Evolutionary conservation across 768 basidiomycete genomes (phyloP), one percentile per base, ranked within the genome.

Genomic region (Trichaptum fuscoviolaceum): DNA sequence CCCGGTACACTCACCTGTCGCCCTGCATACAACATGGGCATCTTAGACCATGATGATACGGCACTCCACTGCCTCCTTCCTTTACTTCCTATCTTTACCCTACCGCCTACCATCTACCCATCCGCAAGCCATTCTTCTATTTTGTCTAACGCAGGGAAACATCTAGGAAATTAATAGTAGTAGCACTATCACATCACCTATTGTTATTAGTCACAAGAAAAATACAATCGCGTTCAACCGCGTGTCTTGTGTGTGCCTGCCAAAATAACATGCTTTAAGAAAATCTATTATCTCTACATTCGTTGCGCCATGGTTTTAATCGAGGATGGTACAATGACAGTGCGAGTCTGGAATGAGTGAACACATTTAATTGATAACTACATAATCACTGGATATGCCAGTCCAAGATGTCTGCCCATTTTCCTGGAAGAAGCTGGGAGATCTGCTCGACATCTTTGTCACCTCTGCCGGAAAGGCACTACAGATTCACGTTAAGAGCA

Each of bases 361-460:
- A 52, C 42, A 36, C 7, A 12, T 15, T 15, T 12, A 12, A 52
- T 52, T 52, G 20, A 15, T 52, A 30, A 30, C 42, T 20, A 7
- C 35, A 7, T 36, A 20, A 52, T 52, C 20, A 52, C 42, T 15
- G 42, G 10, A 96, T 81, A 71, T 96, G 93, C 96, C 96, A 99
- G 81, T 96, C 92, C 36, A 99, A 84, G 70, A 79, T 88, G 72
- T 97, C 90, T 12, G 92, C 95, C 96, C 96, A 98, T 77, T 96
- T 92, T 65, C 85, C 84, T 12, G 96, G 96, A 65, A 99, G 82
- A 57, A 98, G 81, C 72, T 96, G 80, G n/a, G 91, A 95, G 66
- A 99, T 95, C 73, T 99, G 92, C 70, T 96, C 92, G 3, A 99
- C 97, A 73, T 99, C 96, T 78, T 99, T 99, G 77, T 99, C 95